These are phyloP conservation scores for Carex parvula DNA, from an alignment of 176 grass and related monocot species.

Conservation along the genomic window DNA sequence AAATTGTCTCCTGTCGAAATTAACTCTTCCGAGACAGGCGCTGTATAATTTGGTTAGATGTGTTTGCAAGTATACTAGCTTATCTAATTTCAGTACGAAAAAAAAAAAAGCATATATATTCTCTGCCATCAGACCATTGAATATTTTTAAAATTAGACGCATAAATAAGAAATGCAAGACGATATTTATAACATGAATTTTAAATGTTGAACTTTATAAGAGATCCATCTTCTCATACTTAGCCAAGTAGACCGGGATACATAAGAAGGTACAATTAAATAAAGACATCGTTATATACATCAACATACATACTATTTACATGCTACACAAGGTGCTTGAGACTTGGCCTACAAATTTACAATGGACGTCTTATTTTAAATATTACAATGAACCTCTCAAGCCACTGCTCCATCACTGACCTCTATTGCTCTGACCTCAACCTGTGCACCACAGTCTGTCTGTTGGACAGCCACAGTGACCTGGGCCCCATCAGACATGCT, in stretches of 20 bases:
- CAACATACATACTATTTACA: slow-evolving; percentile 10
- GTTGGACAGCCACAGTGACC: slow-evolving; percentile 43
- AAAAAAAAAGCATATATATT: neutral
- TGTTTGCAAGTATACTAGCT: neutral
- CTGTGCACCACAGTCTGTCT: slow-evolving; percentile 39
- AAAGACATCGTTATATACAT: neutral
- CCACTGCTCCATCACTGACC: slow-evolving; percentile 23
- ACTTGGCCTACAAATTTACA: too few relatives aligned
- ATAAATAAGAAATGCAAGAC: neutral
- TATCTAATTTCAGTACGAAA: neutral
- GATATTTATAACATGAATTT: neutral
- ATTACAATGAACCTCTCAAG: neutral
- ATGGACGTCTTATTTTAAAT: slow-evolving; percentile 7
- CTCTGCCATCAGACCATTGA: neutral
- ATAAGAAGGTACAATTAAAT: neutral
- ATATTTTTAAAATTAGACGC: neutral
- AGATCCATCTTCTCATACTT: neutral
- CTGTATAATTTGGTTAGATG: neutral
- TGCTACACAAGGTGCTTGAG: neutral
- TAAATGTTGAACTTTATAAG: neutral
- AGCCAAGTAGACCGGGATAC: neutral
- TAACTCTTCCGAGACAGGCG: neutral
- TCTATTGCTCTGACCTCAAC: slow-evolving; percentile 56
- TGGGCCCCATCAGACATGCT: slow-evolving; percentile 37
- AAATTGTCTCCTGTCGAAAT: neutral